Percentiles rank a stretch among this genome's conserved stretches.
These are phyloP conservation scores for Dentipellis fragilis DNA, from an alignment of 768 basidiomycete genomes.

Conservation along the genomic window DNA sequence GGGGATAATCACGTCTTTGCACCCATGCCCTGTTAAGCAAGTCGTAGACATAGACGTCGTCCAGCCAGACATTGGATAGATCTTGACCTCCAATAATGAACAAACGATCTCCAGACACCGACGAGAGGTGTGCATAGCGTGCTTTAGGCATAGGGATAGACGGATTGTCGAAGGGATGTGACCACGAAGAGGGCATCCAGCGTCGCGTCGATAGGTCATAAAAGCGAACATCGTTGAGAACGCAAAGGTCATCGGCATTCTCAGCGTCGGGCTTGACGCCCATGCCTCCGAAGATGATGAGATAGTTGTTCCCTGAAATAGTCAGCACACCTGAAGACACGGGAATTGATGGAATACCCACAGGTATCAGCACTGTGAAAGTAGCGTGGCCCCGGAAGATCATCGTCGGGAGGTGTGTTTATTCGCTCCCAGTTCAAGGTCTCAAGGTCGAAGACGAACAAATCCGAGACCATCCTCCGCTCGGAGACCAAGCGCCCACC, in stretches of 20 bases:
- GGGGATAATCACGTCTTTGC: constrained; percentile 67
- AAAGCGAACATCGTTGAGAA: constrained; percentile 88
- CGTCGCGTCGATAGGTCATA: constrained; percentile 62
- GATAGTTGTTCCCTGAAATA: constrained; percentile 68
- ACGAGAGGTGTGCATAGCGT: constrained; percentile 91
- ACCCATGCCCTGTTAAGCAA: constrained; percentile 67
- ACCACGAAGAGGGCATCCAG: constrained; percentile 54
- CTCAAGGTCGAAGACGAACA: constrained; percentile 83
- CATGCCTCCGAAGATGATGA: constrained; percentile 96
- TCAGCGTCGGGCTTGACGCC: constrained; percentile 63
- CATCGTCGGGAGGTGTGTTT: constrained; percentile 25
- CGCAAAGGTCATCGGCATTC: constrained; percentile 74
- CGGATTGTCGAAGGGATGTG: constrained; percentile 22
- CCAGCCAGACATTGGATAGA: constrained; percentile 85
- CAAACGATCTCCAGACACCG: constrained; percentile 73
- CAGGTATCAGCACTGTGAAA: constrained; percentile 91
- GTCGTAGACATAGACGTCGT: constrained; percentile 89
- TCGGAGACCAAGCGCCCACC: constrained; percentile 84
- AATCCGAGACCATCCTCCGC: constrained; percentile 80
- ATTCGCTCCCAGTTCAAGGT: constrained; percentile 75
- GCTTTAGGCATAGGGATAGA: constrained; percentile 62
- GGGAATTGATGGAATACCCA: constrained; percentile 21
- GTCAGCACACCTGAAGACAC: neutral
- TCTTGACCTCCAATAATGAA: constrained; percentile 96
- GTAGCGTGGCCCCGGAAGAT: constrained; percentile 62